A percentile compares a stretch with the other conserved stretches of the same genome.
Evolutionary conservation across 2,329 filamentous ascomycete species (phyloP).

Genomic region (Clarireedia sp.): DNA sequence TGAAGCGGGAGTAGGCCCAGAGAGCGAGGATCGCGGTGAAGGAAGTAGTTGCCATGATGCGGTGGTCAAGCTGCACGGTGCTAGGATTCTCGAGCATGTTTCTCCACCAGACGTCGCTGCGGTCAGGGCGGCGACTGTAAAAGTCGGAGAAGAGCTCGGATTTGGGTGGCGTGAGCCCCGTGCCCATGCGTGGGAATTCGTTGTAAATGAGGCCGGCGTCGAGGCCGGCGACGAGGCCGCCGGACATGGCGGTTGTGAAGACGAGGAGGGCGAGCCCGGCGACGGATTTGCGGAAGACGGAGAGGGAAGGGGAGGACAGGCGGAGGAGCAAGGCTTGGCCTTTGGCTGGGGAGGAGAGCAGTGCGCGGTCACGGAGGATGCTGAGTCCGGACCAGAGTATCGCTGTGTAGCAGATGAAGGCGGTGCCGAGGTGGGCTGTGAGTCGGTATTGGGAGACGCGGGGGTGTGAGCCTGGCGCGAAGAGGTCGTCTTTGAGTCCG

Average conservation of each 20-base stretch:
- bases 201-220: constrained; percentile 98
- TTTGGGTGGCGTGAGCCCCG: constrained; percentile 70
- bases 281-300: constrained; percentile 64
- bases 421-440: constrained; percentile 79
- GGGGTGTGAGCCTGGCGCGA: constrained; percentile 82
- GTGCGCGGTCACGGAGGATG: constrained; percentile 68
- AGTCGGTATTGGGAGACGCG: constrained; percentile 92
- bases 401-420: constrained; percentile 86
- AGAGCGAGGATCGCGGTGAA: constrained; percentile 74
- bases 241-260: constrained; percentile 88
- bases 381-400: constrained; percentile 88
- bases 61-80: constrained; percentile 90
- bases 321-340: constrained; percentile 47
- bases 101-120: constrained; percentile 86
- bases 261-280: constrained; percentile 65
- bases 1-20: constrained; percentile 70
- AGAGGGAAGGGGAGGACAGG: constrained; percentile 60
- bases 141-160: constrained; percentile 78
- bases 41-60: constrained; percentile 82
- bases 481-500: constrained; percentile 90
- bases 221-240: constrained; percentile 85
- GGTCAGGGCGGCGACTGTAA: constrained; percentile 72
- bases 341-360: constrained; percentile 60
- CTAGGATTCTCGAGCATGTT: constrained; percentile 97
- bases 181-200: constrained; percentile 93